phyloP scores from a whole-genome alignment of 78 protist genomes.

The Chrysochromulina tobinii region DNA sequence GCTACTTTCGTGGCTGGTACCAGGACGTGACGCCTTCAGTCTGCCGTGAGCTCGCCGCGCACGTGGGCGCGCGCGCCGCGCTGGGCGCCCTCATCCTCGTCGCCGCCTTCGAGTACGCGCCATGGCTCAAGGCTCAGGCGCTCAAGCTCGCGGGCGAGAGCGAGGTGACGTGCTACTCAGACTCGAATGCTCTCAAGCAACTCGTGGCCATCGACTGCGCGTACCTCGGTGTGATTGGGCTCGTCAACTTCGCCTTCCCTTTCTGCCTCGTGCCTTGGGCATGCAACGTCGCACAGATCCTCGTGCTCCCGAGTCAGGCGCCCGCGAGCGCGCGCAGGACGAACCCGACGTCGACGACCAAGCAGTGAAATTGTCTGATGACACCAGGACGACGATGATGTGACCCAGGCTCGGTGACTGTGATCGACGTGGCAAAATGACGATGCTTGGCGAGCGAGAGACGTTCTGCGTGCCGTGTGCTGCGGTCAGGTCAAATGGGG shows the following conservation, averaged over 20 bases:
- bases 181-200: neutral
- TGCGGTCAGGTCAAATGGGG: too few species aligned
- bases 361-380: too few species aligned
- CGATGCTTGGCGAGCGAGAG: too few species aligned
- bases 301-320: neutral
- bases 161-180: neutral
- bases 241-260: neutral
- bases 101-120: neutral
- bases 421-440: too few species aligned
- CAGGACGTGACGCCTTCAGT: slow-evolving; percentile 6
- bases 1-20: neutral
- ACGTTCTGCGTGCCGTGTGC: too few species aligned
- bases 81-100: slow-evolving; percentile 2
- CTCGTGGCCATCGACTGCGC: neutral
- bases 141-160: neutral
- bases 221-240: neutral
- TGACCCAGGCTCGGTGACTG: too few species aligned
- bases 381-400: too few species aligned
- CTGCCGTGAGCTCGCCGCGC: neutral
- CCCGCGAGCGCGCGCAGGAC: neutral
- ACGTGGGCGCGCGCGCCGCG: neutral
- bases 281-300: neutral
- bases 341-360: too few species aligned
- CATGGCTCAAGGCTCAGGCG: neutral
- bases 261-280: neutral